These are phyloP conservation scores for Agarophyton chilense DNA, from an alignment of 23 red algal genomes.

Conservation along the genomic window DNA sequence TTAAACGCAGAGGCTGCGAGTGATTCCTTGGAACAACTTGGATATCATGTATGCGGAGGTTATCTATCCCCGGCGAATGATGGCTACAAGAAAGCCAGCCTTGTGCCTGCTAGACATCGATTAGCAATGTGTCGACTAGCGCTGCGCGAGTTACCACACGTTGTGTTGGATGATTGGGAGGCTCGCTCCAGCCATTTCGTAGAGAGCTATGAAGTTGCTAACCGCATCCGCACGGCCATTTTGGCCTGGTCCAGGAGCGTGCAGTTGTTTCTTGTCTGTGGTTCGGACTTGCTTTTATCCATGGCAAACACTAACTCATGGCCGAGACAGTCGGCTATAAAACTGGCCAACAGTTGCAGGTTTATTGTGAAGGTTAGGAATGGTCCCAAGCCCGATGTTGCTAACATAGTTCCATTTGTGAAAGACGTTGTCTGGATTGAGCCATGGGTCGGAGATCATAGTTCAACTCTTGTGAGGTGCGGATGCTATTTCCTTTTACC, in stretches of 20 bases:
- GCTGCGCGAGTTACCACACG: neutral
- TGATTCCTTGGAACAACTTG: neutral
- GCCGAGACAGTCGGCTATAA: conserved; percentile 19
- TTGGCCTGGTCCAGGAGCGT: conserved; percentile 9
- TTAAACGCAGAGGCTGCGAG: neutral
- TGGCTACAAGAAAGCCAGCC: conserved; percentile 40
- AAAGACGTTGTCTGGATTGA: conserved; percentile 18
- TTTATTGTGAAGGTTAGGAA: conserved; percentile 26
- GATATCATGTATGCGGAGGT: conserved; percentile 40
- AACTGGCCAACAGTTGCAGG: neutral
- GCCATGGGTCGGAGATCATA: conserved; percentile 23
- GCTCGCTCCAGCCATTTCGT: conserved; percentile 18
- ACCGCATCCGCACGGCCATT: neutral
- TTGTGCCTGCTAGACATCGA: conserved; percentile 39
- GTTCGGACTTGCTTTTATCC: neutral
- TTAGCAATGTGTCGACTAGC: conserved; percentile 43
- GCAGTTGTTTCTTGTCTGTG: conserved; percentile 32
- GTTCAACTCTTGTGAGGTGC: conserved; percentile 58
- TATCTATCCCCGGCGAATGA: conserved; percentile 44
- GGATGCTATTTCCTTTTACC: neutral
- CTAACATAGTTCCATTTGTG: neutral
- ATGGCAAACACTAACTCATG: conserved; percentile 37
- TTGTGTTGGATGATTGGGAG: conserved; percentile 37
- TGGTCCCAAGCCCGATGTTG: neutral
- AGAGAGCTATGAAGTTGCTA: conserved; percentile 18